Percentiles rank a stretch among this genome's conserved stretches.
phyloP scores from a whole-genome alignment of 2,329 filamentous ascomycete species.

The Epichloe sylvatica region DNA sequence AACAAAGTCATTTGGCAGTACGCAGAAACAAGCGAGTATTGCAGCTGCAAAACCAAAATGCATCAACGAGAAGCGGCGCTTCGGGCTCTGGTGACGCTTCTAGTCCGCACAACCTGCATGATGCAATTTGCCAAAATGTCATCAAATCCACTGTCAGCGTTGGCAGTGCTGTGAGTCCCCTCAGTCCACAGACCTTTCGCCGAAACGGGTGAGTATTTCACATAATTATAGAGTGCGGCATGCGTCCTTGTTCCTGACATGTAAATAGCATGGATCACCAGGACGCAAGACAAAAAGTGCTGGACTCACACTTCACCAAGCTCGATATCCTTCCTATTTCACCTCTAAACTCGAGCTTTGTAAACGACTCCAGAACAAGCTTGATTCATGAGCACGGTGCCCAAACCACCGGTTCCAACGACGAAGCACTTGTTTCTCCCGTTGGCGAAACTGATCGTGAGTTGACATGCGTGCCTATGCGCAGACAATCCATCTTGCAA shows the following conservation, averaged over 20 bases:
- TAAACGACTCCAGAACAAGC: constrained; percentile 8
- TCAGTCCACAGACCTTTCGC: neutral
- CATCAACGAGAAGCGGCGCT: neutral
- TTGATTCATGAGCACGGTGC: neutral
- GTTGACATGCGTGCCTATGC: constrained; percentile 30
- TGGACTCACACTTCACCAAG: neutral
- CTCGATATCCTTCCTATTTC: neutral
- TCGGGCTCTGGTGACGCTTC: neutral
- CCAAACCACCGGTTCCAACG: neutral
- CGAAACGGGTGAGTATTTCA: neutral
- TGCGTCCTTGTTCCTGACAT: neutral
- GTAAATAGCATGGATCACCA: neutral
- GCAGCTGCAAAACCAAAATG: neutral
- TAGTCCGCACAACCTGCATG: neutral
- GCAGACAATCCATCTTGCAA: constrained; percentile 33
- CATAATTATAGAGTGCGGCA: neutral
- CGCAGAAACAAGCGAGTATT: neutral
- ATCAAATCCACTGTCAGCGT: neutral
- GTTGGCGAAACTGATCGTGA: neutral
- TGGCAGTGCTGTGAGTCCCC: neutral
- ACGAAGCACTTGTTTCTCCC: neutral
- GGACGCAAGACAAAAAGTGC: neutral
- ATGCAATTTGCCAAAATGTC: neutral
- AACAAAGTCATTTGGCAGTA: neutral
- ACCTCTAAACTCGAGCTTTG: neutral